phyloP scores from a whole-genome alignment of 2,329 filamentous ascomycete species.

The Aspergillus quadricinctus region DNA sequence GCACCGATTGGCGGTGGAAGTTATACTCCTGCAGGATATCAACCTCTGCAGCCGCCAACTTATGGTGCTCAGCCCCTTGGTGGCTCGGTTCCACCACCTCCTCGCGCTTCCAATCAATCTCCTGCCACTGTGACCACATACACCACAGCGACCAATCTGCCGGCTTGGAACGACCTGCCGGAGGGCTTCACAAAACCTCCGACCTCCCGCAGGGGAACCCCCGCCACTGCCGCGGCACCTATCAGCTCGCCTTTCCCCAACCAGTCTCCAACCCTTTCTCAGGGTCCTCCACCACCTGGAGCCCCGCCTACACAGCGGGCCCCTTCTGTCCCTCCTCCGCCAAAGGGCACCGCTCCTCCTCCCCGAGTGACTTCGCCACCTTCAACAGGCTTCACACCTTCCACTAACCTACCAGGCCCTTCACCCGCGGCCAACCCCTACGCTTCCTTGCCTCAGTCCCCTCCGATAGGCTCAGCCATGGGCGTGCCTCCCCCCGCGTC shows the following conservation, averaged over 20 bases:
- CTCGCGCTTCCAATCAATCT: slow-evolving; percentile 64
- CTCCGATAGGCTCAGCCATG: slow-evolving; percentile 37
- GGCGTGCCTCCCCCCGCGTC: slow-evolving; percentile 49
- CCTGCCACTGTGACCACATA: slow-evolving; percentile 61
- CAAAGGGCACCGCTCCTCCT: slow-evolving; percentile 69
- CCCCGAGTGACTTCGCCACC: slow-evolving; percentile 68
- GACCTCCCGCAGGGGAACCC: slow-evolving; percentile 69
- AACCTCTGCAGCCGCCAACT: slow-evolving; percentile 45
- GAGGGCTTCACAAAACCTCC: slow-evolving; percentile 70
- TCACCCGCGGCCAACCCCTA: slow-evolving; percentile 43
- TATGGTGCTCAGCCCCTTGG: slow-evolving; percentile 46
- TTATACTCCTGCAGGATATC: slow-evolving; percentile 49
- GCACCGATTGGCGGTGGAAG: slow-evolving; percentile 23
- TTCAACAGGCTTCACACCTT: slow-evolving; percentile 51
- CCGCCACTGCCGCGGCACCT: slow-evolving; percentile 56
- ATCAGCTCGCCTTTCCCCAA: slow-evolving; percentile 73
- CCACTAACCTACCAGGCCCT: slow-evolving; percentile 62
- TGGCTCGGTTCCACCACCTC: slow-evolving; percentile 53
- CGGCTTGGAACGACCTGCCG: slow-evolving; percentile 93
- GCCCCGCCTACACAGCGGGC: slow-evolving; percentile 57
- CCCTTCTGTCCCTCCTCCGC: slow-evolving; percentile 75
- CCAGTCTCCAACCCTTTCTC: slow-evolving; percentile 47
- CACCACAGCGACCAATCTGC: slow-evolving; percentile 62
- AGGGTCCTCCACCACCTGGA: slow-evolving; percentile 53
- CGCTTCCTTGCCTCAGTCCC: slow-evolving; percentile 38